Percentiles rank a stretch among this genome's conserved stretches.
Conservation (phyloP, 306 rosid species). For the Delonix regia region DNA sequence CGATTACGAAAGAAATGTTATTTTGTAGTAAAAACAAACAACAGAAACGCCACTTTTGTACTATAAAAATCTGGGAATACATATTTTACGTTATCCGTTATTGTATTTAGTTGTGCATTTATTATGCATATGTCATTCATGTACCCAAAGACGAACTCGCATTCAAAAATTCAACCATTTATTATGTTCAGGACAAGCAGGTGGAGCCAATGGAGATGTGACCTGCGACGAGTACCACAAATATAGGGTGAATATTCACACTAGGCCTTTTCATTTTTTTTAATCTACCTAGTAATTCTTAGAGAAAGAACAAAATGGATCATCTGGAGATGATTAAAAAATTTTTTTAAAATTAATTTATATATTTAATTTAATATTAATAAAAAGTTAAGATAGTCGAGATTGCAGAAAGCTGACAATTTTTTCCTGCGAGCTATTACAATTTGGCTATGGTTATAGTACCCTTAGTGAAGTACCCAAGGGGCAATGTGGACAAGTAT, state of each 20-base stretch:
- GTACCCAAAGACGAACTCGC: background rate
- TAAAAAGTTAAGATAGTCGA: too few relatives aligned
- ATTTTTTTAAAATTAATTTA: too few relatives aligned
- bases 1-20: background rate
- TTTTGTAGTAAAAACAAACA: background rate
- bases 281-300: background rate
- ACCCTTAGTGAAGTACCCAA: background rate
- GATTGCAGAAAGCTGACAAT: too few relatives aligned
- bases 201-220: conserved; percentile 67
- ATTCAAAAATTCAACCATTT: background rate
- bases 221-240: conserved; percentile 72
- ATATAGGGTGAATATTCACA: conserved; percentile 55
- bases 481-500: background rate
- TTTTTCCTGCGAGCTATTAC: background rate
- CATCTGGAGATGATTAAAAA: too few relatives aligned
- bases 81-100: too few relatives aligned
- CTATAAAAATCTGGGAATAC: too few relatives aligned
- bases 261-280: background rate
- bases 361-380: too few relatives aligned
- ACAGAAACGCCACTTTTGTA: too few relatives aligned
- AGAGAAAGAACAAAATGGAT: too few relatives aligned
- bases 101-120: too few relatives aligned
- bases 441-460: background rate
- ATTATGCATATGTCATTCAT: too few relatives aligned
- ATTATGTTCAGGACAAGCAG: conserved; percentile 34